Evolutionary conservation across 108 stramenopile species (phyloP).

Genomic region (Cyclotella sp.): DNA sequence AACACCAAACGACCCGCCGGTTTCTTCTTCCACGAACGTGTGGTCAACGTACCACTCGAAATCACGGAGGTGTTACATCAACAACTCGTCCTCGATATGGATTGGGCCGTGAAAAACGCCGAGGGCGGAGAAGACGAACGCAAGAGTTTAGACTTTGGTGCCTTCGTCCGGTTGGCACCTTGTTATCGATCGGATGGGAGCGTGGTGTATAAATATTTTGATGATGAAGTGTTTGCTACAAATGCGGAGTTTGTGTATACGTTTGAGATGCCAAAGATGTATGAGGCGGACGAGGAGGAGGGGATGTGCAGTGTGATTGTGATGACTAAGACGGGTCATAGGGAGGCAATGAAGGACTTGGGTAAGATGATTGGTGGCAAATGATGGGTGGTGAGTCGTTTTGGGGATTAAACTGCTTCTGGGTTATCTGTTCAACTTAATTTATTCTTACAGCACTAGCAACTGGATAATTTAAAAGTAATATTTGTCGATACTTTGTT

Average conservation of each 20-base stretch:
- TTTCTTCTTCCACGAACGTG: slow-evolving; percentile 84
- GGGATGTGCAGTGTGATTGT: slow-evolving; percentile 66
- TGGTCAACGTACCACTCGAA: slow-evolving; percentile 88
- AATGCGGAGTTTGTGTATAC: slow-evolving; percentile 82
- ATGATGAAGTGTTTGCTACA: slow-evolving; percentile 82
- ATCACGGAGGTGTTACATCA: slow-evolving; percentile 79
- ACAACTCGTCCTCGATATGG: slow-evolving; percentile 85
- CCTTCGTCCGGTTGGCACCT: slow-evolving; percentile 81
- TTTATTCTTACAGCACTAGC: background rate
- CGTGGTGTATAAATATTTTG: slow-evolving; percentile 79
- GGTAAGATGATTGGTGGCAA: slow-evolving; percentile 60
- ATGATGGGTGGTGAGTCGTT: background rate
- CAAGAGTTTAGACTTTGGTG: slow-evolving; percentile 84
- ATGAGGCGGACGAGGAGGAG: slow-evolving; percentile 66
- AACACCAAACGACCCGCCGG: slow-evolving; percentile 83
- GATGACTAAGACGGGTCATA: slow-evolving; percentile 82
- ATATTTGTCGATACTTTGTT: background rate
- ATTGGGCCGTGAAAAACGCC: slow-evolving; percentile 79
- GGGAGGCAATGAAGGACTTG: slow-evolving; percentile 76
- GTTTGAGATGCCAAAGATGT: slow-evolving; percentile 64
- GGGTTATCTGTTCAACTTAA: background rate
- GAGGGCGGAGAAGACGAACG: slow-evolving; percentile 65
- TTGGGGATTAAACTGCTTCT: background rate
- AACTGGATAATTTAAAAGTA: background rate
- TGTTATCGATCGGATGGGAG: slow-evolving; percentile 25